phyloP scores from a whole-genome alignment of 495 filamentous ascomycete genomes.

The Opeltia flavorubescens region DNA sequence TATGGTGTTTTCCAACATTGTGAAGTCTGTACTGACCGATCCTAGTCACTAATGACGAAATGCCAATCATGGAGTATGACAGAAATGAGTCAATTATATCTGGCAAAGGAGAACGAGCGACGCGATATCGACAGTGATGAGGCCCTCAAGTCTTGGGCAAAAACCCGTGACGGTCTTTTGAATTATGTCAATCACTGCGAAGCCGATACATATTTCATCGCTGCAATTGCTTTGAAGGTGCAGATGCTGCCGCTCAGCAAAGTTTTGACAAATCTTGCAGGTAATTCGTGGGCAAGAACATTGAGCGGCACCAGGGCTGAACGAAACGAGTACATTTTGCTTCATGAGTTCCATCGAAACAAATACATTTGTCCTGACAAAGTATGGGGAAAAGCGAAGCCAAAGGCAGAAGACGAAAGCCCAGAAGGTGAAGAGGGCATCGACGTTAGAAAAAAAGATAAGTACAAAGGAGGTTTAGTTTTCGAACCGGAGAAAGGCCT shows the following conservation, averaged over 20 bases:
- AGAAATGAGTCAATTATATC: constrained; percentile 88
- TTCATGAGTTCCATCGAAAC: constrained; percentile 89
- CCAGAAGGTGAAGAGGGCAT: constrained; percentile 57
- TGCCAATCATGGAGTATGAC: constrained; percentile 96
- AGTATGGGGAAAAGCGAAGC: constrained; percentile 51
- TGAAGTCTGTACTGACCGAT: constrained; percentile 20
- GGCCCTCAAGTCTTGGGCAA: constrained; percentile 79
- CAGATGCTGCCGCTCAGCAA: constrained; percentile 92
- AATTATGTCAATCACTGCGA: constrained; percentile 89
- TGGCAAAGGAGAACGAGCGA: constrained; percentile 51
- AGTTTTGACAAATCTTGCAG: constrained; percentile 88
- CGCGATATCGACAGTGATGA: constrained; percentile 77
- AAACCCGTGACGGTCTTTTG: constrained; percentile 70
- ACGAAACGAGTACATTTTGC: constrained; percentile 96
- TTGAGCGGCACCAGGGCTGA: constrained; percentile 90
- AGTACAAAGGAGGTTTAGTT: constrained; percentile 94
- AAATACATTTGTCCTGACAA: constrained; percentile 98
- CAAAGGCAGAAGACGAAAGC: constrained; percentile 53
- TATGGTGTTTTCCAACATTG: constrained; percentile 12
- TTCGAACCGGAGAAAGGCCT: constrained; percentile 96
- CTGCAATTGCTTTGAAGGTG: constrained; percentile 69
- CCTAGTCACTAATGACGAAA: constrained; percentile 77
- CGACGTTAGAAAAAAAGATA: constrained; percentile 88
- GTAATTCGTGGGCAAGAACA: constrained; percentile 96
- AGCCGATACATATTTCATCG: constrained; percentile 88